These are phyloP conservation scores for Cladosporium sp. DNA, from an alignment of 2,329 filamentous ascomycete species.

Conservation along the genomic window DNA sequence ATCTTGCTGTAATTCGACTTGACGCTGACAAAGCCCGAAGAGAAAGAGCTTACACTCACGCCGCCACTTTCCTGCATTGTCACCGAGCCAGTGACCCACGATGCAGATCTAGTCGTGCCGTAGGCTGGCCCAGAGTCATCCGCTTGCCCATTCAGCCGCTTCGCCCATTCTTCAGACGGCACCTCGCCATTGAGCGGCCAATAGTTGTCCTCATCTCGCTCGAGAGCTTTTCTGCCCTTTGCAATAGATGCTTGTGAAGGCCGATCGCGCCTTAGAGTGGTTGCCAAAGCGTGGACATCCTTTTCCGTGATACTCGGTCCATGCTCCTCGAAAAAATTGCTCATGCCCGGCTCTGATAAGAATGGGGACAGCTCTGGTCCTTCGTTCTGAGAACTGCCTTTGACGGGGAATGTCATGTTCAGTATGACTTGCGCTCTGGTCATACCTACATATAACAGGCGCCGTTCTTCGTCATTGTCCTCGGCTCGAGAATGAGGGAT, in stretches of 20 bases:
- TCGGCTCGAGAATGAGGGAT: constrained; percentile 87
- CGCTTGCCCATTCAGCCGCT: constrained; percentile 34
- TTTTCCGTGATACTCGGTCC: constrained; percentile 66
- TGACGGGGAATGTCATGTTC: constrained; percentile 76
- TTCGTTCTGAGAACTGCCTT: constrained; percentile 55
- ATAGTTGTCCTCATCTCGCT: constrained; percentile 60
- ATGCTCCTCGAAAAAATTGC: constrained; percentile 51
- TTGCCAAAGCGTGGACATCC: constrained; percentile 62
- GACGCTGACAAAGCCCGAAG: constrained; percentile 35
- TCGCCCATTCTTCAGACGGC: constrained; percentile 25
- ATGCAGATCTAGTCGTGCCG: constrained; percentile 16
- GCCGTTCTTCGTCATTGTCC: constrained; percentile 79
- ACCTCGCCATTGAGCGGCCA: constrained; percentile 62
- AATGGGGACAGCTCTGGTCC: constrained; percentile 69
- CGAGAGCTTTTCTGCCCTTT: constrained; percentile 44
- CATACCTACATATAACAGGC: constrained; percentile 93
- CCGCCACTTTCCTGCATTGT: constrained; percentile 8
- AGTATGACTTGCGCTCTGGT: constrained; percentile 82
- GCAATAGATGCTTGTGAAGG: constrained; percentile 56
- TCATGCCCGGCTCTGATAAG: constrained; percentile 54
- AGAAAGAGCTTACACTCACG: neutral
- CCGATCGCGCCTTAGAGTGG: constrained; percentile 62
- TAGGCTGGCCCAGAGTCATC: constrained; percentile 11
- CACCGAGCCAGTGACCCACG: constrained; percentile 4
- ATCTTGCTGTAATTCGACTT: constrained; percentile 36